Conservation (phyloP, 2,329 filamentous ascomycete genomes). For the Bipolaris zeicola region DNA sequence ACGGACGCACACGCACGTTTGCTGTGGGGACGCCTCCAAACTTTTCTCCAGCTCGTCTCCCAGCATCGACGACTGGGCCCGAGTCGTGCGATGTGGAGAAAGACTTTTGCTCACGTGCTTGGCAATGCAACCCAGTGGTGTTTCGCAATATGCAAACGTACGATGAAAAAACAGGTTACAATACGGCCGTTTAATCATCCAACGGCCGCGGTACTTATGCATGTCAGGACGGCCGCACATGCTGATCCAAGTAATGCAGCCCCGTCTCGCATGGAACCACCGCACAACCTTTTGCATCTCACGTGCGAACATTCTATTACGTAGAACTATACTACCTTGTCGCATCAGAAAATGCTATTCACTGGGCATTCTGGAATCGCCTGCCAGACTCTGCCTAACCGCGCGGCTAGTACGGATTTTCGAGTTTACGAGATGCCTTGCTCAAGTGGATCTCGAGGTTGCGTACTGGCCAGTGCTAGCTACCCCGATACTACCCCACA, state of each 20-base stretch:
- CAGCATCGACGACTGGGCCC: background rate
- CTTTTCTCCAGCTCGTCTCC: constrained; percentile 12
- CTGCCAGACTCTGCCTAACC: background rate
- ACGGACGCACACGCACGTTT: background rate
- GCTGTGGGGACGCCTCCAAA: constrained; percentile 11
- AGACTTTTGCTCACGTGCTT: constrained; percentile 3
- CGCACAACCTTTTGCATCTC: background rate
- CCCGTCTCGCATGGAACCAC: background rate
- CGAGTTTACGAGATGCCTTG: background rate
- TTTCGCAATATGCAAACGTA: background rate
- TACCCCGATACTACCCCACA: background rate
- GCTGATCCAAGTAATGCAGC: background rate
- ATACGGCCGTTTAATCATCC: background rate
- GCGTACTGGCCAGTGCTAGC: background rate
- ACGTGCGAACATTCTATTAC: background rate
- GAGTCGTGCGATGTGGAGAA: constrained; percentile 3
- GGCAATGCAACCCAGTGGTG: background rate
- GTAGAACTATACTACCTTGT: background rate
- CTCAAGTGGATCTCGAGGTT: background rate
- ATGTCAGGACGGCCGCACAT: background rate
- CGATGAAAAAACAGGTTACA: background rate
- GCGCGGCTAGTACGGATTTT: background rate
- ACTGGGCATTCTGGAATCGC: background rate
- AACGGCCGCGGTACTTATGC: background rate
- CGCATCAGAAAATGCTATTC: background rate